Conservation (phyloP, 2,329 filamentous ascomycete genomes). For the Scedosporium aurantiacum region DNA sequence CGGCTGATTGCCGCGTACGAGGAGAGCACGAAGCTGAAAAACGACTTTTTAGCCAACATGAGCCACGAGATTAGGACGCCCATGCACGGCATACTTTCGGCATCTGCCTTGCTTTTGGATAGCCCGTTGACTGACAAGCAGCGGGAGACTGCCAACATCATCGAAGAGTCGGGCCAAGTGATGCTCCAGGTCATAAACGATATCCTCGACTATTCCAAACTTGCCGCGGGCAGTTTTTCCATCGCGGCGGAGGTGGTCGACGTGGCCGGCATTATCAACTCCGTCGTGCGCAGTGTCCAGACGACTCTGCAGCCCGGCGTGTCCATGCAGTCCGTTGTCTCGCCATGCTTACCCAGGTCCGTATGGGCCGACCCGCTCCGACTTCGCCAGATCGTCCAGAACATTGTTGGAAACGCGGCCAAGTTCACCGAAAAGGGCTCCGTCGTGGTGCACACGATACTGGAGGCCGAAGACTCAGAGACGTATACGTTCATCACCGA, state of each 20-base stretch:
- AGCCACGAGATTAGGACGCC: constrained; percentile 54
- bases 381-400: constrained; percentile 52
- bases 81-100: constrained; percentile 52
- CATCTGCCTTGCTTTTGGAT: constrained; percentile 45
- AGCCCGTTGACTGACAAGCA: constrained; percentile 42
- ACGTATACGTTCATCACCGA: constrained; percentile 37
- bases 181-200: constrained; percentile 53
- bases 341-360: constrained; percentile 16
- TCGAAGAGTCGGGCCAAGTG: constrained; percentile 47
- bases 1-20: constrained; percentile 46
- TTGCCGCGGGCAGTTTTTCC: constrained; percentile 27
- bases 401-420: constrained; percentile 47
- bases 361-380: constrained; percentile 46
- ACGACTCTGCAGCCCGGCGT: constrained; percentile 34
- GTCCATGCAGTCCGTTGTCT: constrained; percentile 29
- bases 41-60: constrained; percentile 52
- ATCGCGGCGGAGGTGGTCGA: constrained; percentile 41
- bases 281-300: constrained; percentile 39
- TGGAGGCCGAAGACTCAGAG: constrained; percentile 28
- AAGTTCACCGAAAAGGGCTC: constrained; percentile 50
- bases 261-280: constrained; percentile 31
- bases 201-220: constrained; percentile 52
- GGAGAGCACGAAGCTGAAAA: constrained; percentile 52
- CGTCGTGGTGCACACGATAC: constrained; percentile 31
- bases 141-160: constrained; percentile 43